Evolutionary conservation across 805 yeast species (phyloP).

Genomic region (Candida hispaniensis): DNA sequence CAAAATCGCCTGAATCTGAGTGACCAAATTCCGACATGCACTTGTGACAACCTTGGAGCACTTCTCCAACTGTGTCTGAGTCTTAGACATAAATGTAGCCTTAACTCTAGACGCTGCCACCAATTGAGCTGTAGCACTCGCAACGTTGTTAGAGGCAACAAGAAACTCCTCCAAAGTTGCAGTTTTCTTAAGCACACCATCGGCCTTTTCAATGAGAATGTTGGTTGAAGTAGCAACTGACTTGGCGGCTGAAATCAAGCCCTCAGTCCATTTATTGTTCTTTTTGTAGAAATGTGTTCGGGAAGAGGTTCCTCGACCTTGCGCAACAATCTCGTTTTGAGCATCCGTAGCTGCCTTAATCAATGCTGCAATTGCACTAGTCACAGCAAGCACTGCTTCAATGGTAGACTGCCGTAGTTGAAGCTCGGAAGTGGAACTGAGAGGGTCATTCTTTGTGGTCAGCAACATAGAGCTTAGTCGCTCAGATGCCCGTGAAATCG

Average conservation of each 20-base stretch:
- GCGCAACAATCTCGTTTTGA: constrained; percentile 68
- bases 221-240: constrained; percentile 78
- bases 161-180: constrained; percentile 72
- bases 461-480: constrained; percentile 43
- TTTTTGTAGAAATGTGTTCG: constrained; percentile 72
- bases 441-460: constrained; percentile 39
- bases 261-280: constrained; percentile 89
- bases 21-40: constrained; percentile 68
- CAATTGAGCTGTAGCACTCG: constrained; percentile 83
- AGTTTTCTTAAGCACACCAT: constrained; percentile 57
- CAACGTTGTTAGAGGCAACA: constrained; percentile 85
- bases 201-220: constrained; percentile 73
- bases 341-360: constrained; percentile 69
- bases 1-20: constrained; percentile 54
- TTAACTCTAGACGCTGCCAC: constrained; percentile 88
- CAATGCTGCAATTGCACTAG: constrained; percentile 62
- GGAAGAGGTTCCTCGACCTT: constrained; percentile 54
- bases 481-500: constrained; percentile 55
- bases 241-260: constrained; percentile 79
- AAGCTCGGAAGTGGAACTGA: constrained; percentile 44
- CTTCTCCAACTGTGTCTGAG: constrained; percentile 61
- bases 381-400: constrained; percentile 68
- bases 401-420: constrained; percentile 69
- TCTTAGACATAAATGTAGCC: constrained; percentile 61
- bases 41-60: constrained; percentile 58